phyloP scores from a whole-genome alignment of 176 grass and related monocot species.

The Phoenix dactylifera region DNA sequence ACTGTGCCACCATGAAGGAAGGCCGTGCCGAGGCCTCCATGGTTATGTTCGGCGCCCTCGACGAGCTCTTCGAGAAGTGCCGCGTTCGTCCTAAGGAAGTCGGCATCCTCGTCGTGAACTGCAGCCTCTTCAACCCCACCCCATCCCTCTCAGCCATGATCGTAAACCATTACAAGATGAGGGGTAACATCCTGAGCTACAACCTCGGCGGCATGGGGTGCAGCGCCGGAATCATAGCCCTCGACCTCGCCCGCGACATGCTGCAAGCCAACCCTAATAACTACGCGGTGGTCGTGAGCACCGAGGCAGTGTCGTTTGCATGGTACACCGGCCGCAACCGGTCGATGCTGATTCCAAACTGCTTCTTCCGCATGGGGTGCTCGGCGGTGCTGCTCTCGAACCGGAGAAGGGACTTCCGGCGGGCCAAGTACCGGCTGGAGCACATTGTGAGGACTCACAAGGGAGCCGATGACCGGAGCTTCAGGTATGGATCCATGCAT shows the following conservation, averaged over 20 bases:
- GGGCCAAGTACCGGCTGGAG: slow-evolving; percentile 93
- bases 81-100: slow-evolving; percentile 89
- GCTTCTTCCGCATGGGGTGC: slow-evolving; percentile 77
- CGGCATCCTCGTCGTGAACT: slow-evolving; percentile 88
- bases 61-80: slow-evolving; percentile 99
- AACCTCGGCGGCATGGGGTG: slow-evolving; percentile 98
- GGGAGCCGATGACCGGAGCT: slow-evolving; percentile 77
- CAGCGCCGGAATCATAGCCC: slow-evolving; percentile 77
- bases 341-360: slow-evolving; percentile 94
- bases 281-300: slow-evolving; percentile 79
- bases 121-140: slow-evolving; percentile 97
- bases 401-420: slow-evolving; percentile 70
- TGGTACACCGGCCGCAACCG: slow-evolving; percentile 80
- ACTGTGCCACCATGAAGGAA: slow-evolving; percentile 94
- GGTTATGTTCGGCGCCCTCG: slow-evolving; percentile 77
- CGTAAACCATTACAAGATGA: slow-evolving; percentile 99
- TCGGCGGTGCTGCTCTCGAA: slow-evolving; percentile 77
- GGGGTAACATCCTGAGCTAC: slow-evolving; percentile 97
- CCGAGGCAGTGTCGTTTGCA: slow-evolving; percentile 83
- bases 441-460: slow-evolving; percentile 97
- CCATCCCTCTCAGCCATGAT: slow-evolving; percentile 96
- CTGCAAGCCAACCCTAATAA: slow-evolving; percentile 72
- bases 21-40: slow-evolving; percentile 72
- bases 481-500: slow-evolving; percentile 13
- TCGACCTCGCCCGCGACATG: slow-evolving; percentile 92